phyloP scores from a whole-genome alignment of 169 alveolate species.

The Babesia bovis region DNA sequence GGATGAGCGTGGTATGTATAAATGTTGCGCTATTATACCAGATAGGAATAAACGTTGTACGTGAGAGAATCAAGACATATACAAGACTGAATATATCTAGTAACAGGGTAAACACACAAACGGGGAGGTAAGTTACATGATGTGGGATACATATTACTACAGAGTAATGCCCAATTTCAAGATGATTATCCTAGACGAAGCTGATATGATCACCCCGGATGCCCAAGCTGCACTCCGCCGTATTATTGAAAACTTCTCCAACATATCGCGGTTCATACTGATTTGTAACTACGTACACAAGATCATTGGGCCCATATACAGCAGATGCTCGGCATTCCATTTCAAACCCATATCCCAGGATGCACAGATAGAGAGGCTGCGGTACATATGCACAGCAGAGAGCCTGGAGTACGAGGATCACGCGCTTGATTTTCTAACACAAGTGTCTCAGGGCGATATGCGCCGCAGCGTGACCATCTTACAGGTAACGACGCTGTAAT shows the following conservation, averaged over 20 bases:
- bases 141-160: neutral
- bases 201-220: slow-evolving; percentile 98
- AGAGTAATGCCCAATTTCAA: slow-evolving; percentile 90
- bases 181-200: slow-evolving; percentile 97
- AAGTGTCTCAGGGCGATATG: slow-evolving; percentile 92
- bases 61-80: slow-evolving; percentile 96
- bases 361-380: slow-evolving; percentile 88
- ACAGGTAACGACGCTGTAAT: slow-evolving; percentile 78
- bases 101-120: slow-evolving; percentile 79
- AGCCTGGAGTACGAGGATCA: slow-evolving; percentile 50
- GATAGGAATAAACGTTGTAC: slow-evolving; percentile 93
- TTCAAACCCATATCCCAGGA: slow-evolving; percentile 90
- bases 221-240: slow-evolving; percentile 99
- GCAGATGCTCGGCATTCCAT: slow-evolving; percentile 94
- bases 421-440: slow-evolving; percentile 79
- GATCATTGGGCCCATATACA: slow-evolving; percentile 94
- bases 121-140: slow-evolving; percentile 68
- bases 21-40: neutral
- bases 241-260: slow-evolving; percentile 93
- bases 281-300: slow-evolving; percentile 96
- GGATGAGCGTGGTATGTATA: slow-evolving; percentile 92
- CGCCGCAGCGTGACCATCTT: slow-evolving; percentile 92
- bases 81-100: slow-evolving; percentile 91
- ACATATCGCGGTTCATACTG: slow-evolving; percentile 95
- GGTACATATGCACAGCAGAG: slow-evolving; percentile 82